Evolutionary conservation across 352 stramenopile genomes (phyloP).

Genomic region (Nothophytophthora sp.): DNA sequence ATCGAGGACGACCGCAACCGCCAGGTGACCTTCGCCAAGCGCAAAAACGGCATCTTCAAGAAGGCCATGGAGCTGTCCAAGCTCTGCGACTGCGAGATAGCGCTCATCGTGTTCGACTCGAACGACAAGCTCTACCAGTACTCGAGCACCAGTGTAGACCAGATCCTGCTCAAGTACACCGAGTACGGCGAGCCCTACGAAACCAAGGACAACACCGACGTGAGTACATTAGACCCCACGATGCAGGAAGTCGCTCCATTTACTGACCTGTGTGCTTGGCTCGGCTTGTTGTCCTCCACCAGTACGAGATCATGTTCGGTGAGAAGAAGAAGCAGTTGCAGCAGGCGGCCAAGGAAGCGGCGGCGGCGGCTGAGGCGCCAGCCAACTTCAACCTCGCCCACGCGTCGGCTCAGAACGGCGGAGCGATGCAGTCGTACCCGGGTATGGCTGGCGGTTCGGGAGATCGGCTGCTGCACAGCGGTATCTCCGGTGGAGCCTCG

Average conservation of each 20-base stretch:
- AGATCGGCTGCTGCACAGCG: too few relatives aligned
- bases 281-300: background rate
- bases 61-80: slow-evolving; percentile 89
- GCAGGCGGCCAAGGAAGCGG: slow-evolving; percentile 44
- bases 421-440: slow-evolving; percentile 32
- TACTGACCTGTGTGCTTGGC: slow-evolving; percentile 2
- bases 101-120: slow-evolving; percentile 86
- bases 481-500: too few relatives aligned
- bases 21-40: slow-evolving; percentile 84
- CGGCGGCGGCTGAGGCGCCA: slow-evolving; percentile 29
- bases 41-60: slow-evolving; percentile 87
- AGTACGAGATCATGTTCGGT: slow-evolving; percentile 86
- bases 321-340: slow-evolving; percentile 75
- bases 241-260: too few relatives aligned
- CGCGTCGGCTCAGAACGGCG: slow-evolving; percentile 17
- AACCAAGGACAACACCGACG: slow-evolving; percentile 83
- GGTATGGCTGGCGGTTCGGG: slow-evolving; percentile 34
- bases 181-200: slow-evolving; percentile 85
- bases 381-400: slow-evolving; percentile 35
- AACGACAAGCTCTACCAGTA: slow-evolving; percentile 89
- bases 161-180: slow-evolving; percentile 88
- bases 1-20: slow-evolving; percentile 88
- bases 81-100: slow-evolving; percentile 87
- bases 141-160: slow-evolving; percentile 78
- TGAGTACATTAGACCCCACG: too few relatives aligned